Evolutionary conservation across 768 basidiomycete species (phyloP).

Genomic region (Trametes gibbosa): DNA sequence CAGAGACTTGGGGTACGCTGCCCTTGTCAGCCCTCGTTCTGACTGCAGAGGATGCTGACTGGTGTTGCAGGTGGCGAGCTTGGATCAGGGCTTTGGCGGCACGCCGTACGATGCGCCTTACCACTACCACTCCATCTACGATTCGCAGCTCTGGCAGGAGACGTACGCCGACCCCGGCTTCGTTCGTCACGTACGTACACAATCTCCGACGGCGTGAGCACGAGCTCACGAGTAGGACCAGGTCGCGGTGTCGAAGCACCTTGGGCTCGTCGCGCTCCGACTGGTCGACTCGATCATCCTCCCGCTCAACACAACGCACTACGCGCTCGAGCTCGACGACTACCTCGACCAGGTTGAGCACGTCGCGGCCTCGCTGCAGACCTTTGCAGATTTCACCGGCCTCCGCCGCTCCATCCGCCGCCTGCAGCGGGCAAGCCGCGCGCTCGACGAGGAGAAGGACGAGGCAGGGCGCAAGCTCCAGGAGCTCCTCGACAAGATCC

Average conservation of each 20-base stretch:
- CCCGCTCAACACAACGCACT: slow-evolving; percentile 70
- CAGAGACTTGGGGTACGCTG: slow-evolving; percentile 66
- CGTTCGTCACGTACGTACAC: slow-evolving; percentile 47
- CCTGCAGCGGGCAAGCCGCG: slow-evolving; percentile 23
- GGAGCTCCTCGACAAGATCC: slow-evolving; percentile 23
- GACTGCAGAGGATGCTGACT: neutral
- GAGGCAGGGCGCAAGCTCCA: slow-evolving; percentile 28
- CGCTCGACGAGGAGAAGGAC: slow-evolving; percentile 28
- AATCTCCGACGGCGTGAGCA: neutral
- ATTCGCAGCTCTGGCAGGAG: slow-evolving; percentile 58
- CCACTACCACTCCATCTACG: slow-evolving; percentile 62
- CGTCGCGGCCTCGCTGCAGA: slow-evolving; percentile 16
- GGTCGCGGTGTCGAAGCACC: slow-evolving; percentile 54
- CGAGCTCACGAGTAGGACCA: slow-evolving; percentile 17
- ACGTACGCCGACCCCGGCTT: slow-evolving; percentile 63
- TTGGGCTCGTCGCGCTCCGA: slow-evolving; percentile 53
- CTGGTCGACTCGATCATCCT: slow-evolving; percentile 52
- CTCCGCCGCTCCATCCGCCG: slow-evolving; percentile 24
- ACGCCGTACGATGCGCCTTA: slow-evolving; percentile 46
- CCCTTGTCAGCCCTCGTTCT: slow-evolving; percentile 20
- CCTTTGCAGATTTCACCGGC: slow-evolving; percentile 21
- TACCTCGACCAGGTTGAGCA: slow-evolving; percentile 44
- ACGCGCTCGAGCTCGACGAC: slow-evolving; percentile 50
- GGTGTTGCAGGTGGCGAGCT: slow-evolving; percentile 32
- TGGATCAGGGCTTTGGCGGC: slow-evolving; percentile 35